Conservation (phyloP, 2,329 filamentous ascomycete species). For the Fusarium nanum region DNA sequence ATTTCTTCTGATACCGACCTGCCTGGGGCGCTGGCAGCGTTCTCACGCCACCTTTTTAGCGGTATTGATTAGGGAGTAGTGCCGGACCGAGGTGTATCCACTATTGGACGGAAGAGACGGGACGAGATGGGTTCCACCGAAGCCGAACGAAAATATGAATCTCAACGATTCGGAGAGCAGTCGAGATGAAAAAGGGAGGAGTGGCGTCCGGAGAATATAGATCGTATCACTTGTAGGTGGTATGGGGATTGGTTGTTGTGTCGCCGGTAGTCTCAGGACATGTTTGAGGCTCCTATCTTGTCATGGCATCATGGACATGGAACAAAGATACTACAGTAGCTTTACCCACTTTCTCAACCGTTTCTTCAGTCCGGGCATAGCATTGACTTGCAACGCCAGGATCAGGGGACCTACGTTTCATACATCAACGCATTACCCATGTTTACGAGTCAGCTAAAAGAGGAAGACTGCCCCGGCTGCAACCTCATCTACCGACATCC, state of each 20-base stretch:
- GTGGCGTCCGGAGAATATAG: background rate
- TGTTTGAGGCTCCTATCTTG: background rate
- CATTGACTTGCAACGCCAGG: background rate
- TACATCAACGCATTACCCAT: background rate
- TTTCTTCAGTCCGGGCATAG: background rate
- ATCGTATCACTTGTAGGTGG: too few species aligned
- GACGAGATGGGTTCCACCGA: background rate
- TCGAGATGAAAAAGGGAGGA: too few species aligned
- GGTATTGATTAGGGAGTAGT: background rate
- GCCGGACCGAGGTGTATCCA: background rate
- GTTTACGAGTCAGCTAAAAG: conserved; percentile 7
- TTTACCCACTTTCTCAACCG: background rate
- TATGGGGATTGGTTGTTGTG: background rate
- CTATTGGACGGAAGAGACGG: background rate
- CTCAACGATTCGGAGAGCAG: background rate
- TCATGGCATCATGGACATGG: background rate
- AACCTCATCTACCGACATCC: background rate
- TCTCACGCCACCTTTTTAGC: background rate
- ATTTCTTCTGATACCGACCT: too few species aligned
- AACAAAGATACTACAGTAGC: background rate
- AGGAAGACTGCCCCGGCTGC: conserved; percentile 14
- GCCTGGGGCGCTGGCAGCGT: background rate
- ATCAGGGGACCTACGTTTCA: background rate
- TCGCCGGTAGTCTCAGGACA: background rate
- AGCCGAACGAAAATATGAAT: background rate